A percentile compares a stretch with the other conserved stretches of the same genome.
These are phyloP conservation scores for Dissophora ornata DNA, from an alignment of 192 early-diverging fungal genomes.

Conservation along the genomic window DNA sequence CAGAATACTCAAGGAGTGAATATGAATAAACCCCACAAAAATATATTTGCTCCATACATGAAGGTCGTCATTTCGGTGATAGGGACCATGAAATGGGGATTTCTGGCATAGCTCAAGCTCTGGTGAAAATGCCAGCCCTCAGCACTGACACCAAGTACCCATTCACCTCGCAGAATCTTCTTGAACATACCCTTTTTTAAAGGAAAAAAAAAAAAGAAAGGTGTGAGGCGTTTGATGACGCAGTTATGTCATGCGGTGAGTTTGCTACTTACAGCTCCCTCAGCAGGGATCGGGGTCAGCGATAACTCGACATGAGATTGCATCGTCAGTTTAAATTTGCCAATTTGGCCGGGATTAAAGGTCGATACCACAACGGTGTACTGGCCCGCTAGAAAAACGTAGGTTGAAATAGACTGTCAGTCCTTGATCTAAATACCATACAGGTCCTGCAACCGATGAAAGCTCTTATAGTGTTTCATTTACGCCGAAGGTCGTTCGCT, in stretches of 20 bases:
- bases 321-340: constrained; percentile 75
- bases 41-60: constrained; percentile 51
- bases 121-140: constrained; percentile 69
- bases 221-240: neutral
- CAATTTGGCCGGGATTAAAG: constrained; percentile 76
- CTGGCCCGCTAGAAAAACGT: constrained; percentile 64
- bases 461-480: too few species aligned
- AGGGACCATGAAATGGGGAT: constrained; percentile 76
- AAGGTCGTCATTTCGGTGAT: constrained; percentile 67
- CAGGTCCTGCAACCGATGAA: too few species aligned
- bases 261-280: constrained; percentile 72
- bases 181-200: constrained; percentile 68
- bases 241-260: neutral
- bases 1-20: too few species aligned
- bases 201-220: neutral
- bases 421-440: neutral
- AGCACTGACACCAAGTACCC: constrained; percentile 67
- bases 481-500: constrained; percentile 69
- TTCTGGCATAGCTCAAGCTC: constrained; percentile 61
- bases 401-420: neutral
- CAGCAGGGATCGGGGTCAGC: constrained; percentile 70
- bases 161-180: constrained; percentile 64
- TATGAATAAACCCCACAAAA: too few species aligned
- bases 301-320: constrained; percentile 63
- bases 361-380: constrained; percentile 86